Base-by-base conservation (phyloP, 345 rosid species). In the Rhodomyrtus tomentosa region DNA sequence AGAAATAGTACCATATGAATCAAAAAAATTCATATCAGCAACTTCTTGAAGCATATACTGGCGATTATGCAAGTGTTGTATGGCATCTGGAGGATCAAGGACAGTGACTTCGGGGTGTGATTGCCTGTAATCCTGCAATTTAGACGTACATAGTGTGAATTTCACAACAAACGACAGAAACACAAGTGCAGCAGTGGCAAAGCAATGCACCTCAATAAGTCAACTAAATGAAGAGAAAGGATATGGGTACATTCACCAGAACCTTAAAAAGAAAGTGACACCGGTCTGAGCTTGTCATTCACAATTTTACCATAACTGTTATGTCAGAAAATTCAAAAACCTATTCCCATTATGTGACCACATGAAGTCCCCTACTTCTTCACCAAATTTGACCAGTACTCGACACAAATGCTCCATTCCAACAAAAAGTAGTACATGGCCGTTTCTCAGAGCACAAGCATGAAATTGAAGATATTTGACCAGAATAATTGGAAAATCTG, bases 31-130 rank as follows among this genome's bases (percentile, higher is more conserved):
- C 95, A 94, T 92, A 74, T 93, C 93, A 84, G 95, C 98, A 79
- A 94, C 98, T 87, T 94, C 93, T 88, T 93, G 95, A 38, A 94
- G 93, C 98, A 94, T 94, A 22, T 93, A 94, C 83, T 94, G 95
- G 81, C 95, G 98, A 87, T 91, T 92, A 83, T 85, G 94, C 55
- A 94, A 84, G 90, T 92, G 95, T 82, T 92, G 95, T 88, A 94
- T 94, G 32, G 95, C 95, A 91, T 92, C 95, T 27, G 95, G 98
- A 76, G 98, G 98, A 88, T 94, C 95, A 56, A 94, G 98, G 87
- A 94, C 95, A 49, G 98, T 91, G 86, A 94, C 98, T 88, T 92
- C 98, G 29, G 95, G 98, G 88, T 94, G 95, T 76, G 92, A 87
- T 82, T 29, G 88, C 84, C 95, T 81, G 85, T 93, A 94, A 32